phyloP scores from a whole-genome alignment of 352 stramenopile genomes.

The Plasmopara halstedii region DNA sequence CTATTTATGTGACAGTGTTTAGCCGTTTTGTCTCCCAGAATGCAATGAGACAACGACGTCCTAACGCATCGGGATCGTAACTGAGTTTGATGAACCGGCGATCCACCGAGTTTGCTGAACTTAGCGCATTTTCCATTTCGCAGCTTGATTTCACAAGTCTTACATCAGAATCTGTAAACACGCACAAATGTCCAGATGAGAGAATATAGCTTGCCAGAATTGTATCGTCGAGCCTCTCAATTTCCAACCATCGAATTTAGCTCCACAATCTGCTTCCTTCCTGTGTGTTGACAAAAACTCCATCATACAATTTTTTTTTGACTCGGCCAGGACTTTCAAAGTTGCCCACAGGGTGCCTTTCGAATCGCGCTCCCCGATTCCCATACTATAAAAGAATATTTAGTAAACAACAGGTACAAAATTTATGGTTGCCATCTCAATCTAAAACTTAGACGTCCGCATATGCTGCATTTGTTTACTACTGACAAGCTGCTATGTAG shows the following conservation, averaged over 20 bases:
- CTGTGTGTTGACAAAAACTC: slow-evolving; percentile 42
- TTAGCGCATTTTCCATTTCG: slow-evolving; percentile 8
- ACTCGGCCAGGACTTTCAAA: background rate
- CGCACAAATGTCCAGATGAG: slow-evolving; percentile 41
- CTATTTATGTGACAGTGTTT: too few species aligned
- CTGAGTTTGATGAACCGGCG: slow-evolving; percentile 61
- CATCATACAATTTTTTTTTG: slow-evolving; percentile 42
- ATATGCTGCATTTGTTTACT: slow-evolving; percentile 14
- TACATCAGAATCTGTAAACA: slow-evolving; percentile 35
- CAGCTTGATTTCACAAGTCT: too few species aligned
- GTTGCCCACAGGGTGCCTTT: too few species aligned
- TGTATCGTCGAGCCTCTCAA: slow-evolving; percentile 21
- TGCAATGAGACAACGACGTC: slow-evolving; percentile 42
- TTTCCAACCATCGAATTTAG: slow-evolving; percentile 72
- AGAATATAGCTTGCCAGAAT: slow-evolving; percentile 1
- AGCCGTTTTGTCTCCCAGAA: slow-evolving; percentile 37
- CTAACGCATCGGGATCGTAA: slow-evolving; percentile 59
- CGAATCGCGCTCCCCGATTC: too few species aligned
- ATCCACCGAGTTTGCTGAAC: slow-evolving; percentile 43
- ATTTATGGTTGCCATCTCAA: too few species aligned
- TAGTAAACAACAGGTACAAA: too few species aligned
- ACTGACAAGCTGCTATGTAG: slow-evolving; percentile 10
- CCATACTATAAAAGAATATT: too few species aligned
- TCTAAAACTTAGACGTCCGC: too few species aligned
- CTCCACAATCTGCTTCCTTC: slow-evolving; percentile 49